A percentile compares a stretch with the other conserved stretches of the same genome.
Conservation (phyloP, 2,329 filamentous ascomycete species). For the Apiospora malaysiana region DNA sequence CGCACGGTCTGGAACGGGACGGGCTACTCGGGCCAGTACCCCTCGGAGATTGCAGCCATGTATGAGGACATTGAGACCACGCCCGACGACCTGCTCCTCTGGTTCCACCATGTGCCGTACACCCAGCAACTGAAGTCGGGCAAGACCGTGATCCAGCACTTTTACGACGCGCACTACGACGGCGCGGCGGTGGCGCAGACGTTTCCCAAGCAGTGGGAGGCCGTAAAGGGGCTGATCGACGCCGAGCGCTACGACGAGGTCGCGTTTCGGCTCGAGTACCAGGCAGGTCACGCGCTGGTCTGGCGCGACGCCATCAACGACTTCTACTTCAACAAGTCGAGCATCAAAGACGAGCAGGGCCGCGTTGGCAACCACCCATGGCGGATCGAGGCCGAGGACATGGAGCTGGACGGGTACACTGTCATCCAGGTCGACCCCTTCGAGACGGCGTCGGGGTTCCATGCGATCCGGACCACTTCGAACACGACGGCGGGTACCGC, state of each 20-base stretch:
- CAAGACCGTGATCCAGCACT: constrained; percentile 66
- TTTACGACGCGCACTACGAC: constrained; percentile 59
- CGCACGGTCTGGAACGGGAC: constrained; percentile 72
- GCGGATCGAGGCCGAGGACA: constrained; percentile 72
- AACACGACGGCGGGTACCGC: constrained; percentile 59
- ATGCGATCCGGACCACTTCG: constrained; percentile 59
- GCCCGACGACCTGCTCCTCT: constrained; percentile 70
- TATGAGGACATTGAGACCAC: constrained; percentile 69
- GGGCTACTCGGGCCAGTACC: constrained; percentile 70
- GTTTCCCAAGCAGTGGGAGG: constrained; percentile 61
- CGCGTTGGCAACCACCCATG: constrained; percentile 67
- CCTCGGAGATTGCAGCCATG: constrained; percentile 57
- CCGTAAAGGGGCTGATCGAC: constrained; percentile 63
- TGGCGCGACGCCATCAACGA: constrained; percentile 72
- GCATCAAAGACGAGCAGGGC: constrained; percentile 60
- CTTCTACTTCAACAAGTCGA: constrained; percentile 67
- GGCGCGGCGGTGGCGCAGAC: constrained; percentile 65
- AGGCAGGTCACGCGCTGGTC: constrained; percentile 72
- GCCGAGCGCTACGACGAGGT: constrained; percentile 63
- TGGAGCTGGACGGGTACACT: constrained; percentile 65
- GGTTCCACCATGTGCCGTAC: constrained; percentile 78
- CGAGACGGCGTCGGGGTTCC: constrained; percentile 62
- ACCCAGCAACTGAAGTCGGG: constrained; percentile 66
- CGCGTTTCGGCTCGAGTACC: constrained; percentile 64
- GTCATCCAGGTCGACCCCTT: constrained; percentile 60